phyloP scores from a whole-genome alignment of 306 rosid genomes.

The Ceratonia siliqua region DNA sequence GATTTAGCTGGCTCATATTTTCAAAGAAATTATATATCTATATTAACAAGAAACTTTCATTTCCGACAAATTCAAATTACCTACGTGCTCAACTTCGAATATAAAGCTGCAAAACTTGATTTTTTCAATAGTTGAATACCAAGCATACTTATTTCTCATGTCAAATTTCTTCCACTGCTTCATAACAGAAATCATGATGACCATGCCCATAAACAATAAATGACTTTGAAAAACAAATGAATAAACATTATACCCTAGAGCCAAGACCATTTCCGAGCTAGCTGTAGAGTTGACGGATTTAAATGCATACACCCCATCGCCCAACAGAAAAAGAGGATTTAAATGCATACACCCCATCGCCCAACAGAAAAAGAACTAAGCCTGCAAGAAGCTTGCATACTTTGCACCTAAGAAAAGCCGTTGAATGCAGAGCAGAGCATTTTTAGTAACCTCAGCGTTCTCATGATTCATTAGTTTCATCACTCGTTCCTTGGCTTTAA shows the following conservation, averaged over 20 bases:
- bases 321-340: conserved; percentile 10
- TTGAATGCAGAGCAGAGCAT: conserved; percentile 93
- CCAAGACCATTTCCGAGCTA: conserved; percentile 1
- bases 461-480: conserved; percentile 96
- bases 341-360: conserved; percentile 12
- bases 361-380: conserved; percentile 39
- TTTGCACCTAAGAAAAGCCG: conserved; percentile 96
- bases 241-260: conserved; percentile 37
- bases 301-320: conserved; percentile 12
- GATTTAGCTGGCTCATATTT: conserved; percentile 16
- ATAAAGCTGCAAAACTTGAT: conserved; percentile 38
- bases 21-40: conserved; percentile 24
- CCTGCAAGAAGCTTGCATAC: conserved; percentile 97
- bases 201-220: conserved; percentile 37
- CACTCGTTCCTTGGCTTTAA: conserved; percentile 94
- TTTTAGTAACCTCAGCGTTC: conserved; percentile 90
- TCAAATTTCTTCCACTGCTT: conserved; percentile 36
- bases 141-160: conserved; percentile 40
- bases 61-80: conserved; percentile 19
- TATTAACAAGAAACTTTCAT: neutral
- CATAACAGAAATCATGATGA: conserved; percentile 21
- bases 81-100: conserved; percentile 23
- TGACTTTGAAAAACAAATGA: conserved; percentile 29
- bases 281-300: conserved; percentile 18
- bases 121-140: conserved; percentile 38